Evolutionary conservation across 331 rosid genomes (phyloP).

Genomic region (Prunus yedoensis): DNA sequence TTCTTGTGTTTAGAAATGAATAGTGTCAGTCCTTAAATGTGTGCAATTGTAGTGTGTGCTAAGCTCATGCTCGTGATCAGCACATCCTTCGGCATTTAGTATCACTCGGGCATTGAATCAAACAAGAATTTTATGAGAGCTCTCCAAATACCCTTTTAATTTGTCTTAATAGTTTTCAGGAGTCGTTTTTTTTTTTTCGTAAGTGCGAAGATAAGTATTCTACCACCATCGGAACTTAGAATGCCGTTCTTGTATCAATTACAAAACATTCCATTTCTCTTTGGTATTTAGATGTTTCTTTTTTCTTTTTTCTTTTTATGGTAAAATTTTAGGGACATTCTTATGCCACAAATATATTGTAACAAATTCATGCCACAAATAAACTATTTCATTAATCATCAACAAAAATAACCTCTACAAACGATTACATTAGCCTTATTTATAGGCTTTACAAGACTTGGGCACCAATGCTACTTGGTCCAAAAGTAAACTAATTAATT

Average conservation of each 20-base stretch:
- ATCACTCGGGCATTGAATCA: background rate
- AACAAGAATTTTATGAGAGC: background rate
- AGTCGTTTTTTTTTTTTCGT: background rate
- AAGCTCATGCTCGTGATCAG: background rate
- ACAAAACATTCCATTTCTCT: too few species aligned
- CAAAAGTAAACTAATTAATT: too few species aligned
- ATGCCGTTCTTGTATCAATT: background rate
- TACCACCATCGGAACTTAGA: background rate
- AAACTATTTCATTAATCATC: too few species aligned
- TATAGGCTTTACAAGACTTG: too few species aligned
- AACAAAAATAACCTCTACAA: too few species aligned
- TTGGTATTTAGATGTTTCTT: too few species aligned
- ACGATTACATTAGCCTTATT: too few species aligned
- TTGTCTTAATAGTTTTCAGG: background rate
- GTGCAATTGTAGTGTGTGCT: background rate
- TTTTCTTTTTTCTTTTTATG: too few species aligned
- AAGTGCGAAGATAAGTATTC: background rate
- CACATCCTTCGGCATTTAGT: background rate
- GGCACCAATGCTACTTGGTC: too few species aligned
- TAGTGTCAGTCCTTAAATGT: background rate
- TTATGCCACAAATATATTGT: too few species aligned
- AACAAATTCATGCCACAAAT: too few species aligned
- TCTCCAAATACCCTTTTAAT: background rate
- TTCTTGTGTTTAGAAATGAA: constrained; percentile 7
- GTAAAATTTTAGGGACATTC: background rate